A percentile compares a stretch with the other conserved stretches of the same genome.
phyloP scores from a whole-genome alignment of 495 filamentous ascomycete genomes.

The Elasticomyces elasticus region DNA sequence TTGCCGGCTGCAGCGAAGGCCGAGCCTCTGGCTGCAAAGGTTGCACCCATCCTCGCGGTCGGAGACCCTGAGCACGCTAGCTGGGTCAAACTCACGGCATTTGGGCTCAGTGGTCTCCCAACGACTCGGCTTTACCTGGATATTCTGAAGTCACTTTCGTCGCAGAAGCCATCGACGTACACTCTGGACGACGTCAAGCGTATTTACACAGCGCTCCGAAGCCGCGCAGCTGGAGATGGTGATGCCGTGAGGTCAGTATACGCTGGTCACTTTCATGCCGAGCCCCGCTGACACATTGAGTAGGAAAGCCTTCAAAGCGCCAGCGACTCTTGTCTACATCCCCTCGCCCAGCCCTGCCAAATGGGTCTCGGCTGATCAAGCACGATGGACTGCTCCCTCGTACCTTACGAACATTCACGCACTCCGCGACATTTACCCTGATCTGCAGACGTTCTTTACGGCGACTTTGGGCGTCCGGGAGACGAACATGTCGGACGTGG shows the following conservation, averaged over 20 bases:
- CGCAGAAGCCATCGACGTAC: neutral
- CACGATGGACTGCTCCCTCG: neutral
- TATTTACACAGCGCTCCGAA: conserved; percentile 2
- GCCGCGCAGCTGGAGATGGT: neutral
- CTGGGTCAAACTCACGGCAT: conserved; percentile 1
- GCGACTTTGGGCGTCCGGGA: neutral
- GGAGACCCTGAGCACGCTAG: neutral
- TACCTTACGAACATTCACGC: neutral
- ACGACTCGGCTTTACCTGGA: neutral
- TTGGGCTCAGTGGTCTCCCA: neutral
- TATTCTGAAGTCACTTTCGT: neutral
- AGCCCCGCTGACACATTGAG: neutral
- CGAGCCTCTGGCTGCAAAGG: neutral
- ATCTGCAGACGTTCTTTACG: neutral
- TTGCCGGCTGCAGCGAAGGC: neutral
- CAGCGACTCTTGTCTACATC: neutral
- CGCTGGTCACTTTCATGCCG: neutral
- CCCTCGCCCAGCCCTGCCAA: neutral
- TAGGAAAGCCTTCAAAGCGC: neutral
- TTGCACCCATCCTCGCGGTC: conserved; percentile 1
- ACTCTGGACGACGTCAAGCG: neutral
- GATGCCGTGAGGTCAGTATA: neutral
- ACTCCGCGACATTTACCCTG: neutral
- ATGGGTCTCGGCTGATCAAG: neutral
- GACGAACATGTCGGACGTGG: neutral